phyloP scores from a whole-genome alignment of 2,329 filamentous ascomycete species.

The Cladophialophora carrionii region DNA sequence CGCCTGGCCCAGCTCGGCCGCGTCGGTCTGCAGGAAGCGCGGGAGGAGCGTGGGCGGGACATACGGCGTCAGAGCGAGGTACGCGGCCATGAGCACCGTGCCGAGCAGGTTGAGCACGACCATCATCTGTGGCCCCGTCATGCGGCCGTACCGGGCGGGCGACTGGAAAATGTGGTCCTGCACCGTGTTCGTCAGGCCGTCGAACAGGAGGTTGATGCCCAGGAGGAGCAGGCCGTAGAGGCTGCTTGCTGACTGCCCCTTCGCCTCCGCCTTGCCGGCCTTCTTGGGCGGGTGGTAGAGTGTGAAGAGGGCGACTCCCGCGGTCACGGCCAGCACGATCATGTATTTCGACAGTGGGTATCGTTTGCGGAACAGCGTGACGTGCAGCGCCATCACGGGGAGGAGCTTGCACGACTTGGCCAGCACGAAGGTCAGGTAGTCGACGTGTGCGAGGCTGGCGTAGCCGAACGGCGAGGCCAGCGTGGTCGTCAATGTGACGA shows the following conservation, averaged over 20 bases:
- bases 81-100: slow-evolving; percentile 73
- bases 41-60: slow-evolving; percentile 72
- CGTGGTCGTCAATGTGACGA: slow-evolving; percentile 84
- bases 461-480: slow-evolving; percentile 96
- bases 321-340: slow-evolving; percentile 86
- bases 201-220: slow-evolving; percentile 87
- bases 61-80: slow-evolving; percentile 78
- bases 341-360: slow-evolving; percentile 97
- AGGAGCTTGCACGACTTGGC: slow-evolving; percentile 97
- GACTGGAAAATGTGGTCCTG: slow-evolving; percentile 90
- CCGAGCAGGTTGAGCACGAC: slow-evolving; percentile 91
- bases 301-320: slow-evolving; percentile 92
- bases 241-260: slow-evolving; percentile 55
- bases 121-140: slow-evolving; percentile 98
- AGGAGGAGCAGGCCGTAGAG: slow-evolving; percentile 74
- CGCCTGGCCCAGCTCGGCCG: slow-evolving; percentile 79
- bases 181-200: slow-evolving; percentile 93
- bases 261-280: slow-evolving; percentile 54
- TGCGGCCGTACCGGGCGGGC: slow-evolving; percentile 68
- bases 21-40: slow-evolving; percentile 61
- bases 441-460: slow-evolving; percentile 86
- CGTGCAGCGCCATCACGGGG: slow-evolving; percentile 96
- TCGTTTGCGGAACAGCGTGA: slow-evolving; percentile 82
- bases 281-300: slow-evolving; percentile 72
- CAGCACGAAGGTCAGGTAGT: slow-evolving; percentile 97